Percentiles rank a stretch among this genome's conserved stretches.
phyloP scores from a whole-genome alignment of 106 monocot genomes.

The Dendrobium chrysotoxum region DNA sequence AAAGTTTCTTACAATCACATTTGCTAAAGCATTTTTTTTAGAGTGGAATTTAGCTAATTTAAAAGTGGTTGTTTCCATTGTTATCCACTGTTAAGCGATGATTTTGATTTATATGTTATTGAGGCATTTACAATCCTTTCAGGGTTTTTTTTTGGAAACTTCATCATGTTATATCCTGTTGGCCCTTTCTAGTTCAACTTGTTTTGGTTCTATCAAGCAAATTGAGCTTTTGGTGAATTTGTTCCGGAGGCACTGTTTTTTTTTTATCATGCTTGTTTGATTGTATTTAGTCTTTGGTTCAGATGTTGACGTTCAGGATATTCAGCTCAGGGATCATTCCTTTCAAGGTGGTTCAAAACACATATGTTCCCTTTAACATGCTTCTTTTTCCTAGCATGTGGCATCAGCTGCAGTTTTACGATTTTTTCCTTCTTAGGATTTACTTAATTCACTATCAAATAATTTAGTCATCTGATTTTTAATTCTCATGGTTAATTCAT shows the following conservation, averaged over 20 bases:
- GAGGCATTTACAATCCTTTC: background rate
- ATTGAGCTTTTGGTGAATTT: background rate
- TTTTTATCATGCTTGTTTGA: background rate
- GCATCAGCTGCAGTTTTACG: background rate
- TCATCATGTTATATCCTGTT: background rate
- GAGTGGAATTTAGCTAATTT: too few relatives aligned
- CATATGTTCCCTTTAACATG: background rate
- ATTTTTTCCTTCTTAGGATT: background rate
- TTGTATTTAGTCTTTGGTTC: constrained; percentile 2
- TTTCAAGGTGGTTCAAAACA: constrained; percentile 4
- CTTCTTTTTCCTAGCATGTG: background rate
- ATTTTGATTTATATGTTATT: background rate
- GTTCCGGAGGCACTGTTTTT: background rate
- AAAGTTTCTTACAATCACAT: too few relatives aligned
- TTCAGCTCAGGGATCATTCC: background rate
- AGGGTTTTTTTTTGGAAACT: background rate
- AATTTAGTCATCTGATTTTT: background rate
- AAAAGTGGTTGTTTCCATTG: too few relatives aligned
- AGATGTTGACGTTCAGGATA: constrained; percentile 5
- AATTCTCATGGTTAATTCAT: background rate
- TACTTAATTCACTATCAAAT: background rate
- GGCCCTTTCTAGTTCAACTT: too few relatives aligned
- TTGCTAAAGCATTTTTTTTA: too few relatives aligned
- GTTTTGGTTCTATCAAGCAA: background rate
- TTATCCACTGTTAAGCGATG: too few relatives aligned